Base-by-base conservation (phyloP, 192 early-diverging fungal genomes). In the Chytriomyces hyalinus region DNA sequence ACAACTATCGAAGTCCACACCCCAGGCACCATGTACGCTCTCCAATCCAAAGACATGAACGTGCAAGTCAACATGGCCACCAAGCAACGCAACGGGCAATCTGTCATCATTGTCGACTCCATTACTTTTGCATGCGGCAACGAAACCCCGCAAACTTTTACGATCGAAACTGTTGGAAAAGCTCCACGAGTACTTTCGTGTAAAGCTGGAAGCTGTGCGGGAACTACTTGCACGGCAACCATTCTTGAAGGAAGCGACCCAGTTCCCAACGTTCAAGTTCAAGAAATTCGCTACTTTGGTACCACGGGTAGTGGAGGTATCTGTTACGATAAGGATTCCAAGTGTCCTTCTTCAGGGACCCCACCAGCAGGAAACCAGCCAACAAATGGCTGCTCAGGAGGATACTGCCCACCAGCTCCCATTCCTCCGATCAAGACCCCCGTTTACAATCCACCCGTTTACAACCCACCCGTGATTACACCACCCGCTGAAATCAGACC, bases 41-140 rank as follows among this genome's bases (percentile, higher is more conserved):
- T 67, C 17, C 15, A 67, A 13, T 11, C 66, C 9, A 13, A 46
- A 26, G 66, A 67, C 47, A 67, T 67, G 66, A 28, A 67, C 11
- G 66, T 67, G 43, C 66, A 67, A 48, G 47, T 67, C 4, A 15
- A 46, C 26, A 28, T 67, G n/a, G 15, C 62, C 10, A 17, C 15
- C 15, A 26, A 10, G 11, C 10, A 17, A 17, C 15, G 62, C 15
- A 24, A 64, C 26, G 62, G 26, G 26, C n/a, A 64, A 28, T 17
- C 62, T 28, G 62, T 28, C 26, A 11, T 64, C n/a, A 28, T 64
- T 28, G 62, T 64, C 26, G 15, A 17, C 26, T 10, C 15, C 10
- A 26, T 64, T 26, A 64, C 26, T 3, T 64, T 22, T 26, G 26
- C 62, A 1, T 64, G 62, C 26, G 62, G 62, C 1, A 20, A 20